These are phyloP conservation scores for Podaxis sp. DNA, from an alignment of 768 basidiomycete genomes.

Conservation along the genomic window DNA sequence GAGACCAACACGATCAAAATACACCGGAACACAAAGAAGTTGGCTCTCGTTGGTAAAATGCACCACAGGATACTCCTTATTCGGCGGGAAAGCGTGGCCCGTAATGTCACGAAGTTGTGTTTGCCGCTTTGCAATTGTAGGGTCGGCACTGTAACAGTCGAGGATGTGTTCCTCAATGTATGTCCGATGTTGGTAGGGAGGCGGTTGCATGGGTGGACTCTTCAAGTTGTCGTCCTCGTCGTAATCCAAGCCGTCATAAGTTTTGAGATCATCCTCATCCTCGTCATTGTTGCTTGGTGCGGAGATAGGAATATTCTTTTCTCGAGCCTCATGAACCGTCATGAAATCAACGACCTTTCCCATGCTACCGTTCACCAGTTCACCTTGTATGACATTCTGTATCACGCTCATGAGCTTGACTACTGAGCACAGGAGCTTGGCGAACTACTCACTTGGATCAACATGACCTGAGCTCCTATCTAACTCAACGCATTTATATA, in stretches of 20 bases:
- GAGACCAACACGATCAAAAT: slow-evolving; percentile 57
- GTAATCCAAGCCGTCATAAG: slow-evolving; percentile 5
- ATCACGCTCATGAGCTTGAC: neutral
- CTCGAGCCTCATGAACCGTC: slow-evolving; percentile 45
- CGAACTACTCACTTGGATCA: slow-evolving; percentile 47
- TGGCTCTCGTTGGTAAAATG: slow-evolving; percentile 47
- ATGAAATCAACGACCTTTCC: slow-evolving; percentile 53
- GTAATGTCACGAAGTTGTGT: neutral
- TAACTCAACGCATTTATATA: slow-evolving; percentile 23
- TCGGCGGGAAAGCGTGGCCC: neutral
- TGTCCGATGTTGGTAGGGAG: neutral
- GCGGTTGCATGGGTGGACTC: neutral
- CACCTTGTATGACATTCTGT: slow-evolving; percentile 62
- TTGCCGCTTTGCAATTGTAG: neutral
- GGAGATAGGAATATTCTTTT: slow-evolving; percentile 34
- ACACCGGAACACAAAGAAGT: slow-evolving; percentile 51
- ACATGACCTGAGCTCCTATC: slow-evolving; percentile 81
- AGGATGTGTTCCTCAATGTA: slow-evolving; percentile 4
- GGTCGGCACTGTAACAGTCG: neutral
- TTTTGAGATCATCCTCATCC: neutral
- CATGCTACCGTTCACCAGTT: slow-evolving; percentile 65
- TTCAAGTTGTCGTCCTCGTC: neutral
- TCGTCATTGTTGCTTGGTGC: slow-evolving; percentile 13
- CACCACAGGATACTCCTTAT: slow-evolving; percentile 54
- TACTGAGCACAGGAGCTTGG: neutral